These are phyloP conservation scores for Colletotrichum sp. DNA, from an alignment of 2,329 filamentous ascomycete genomes.

Conservation along the genomic window DNA sequence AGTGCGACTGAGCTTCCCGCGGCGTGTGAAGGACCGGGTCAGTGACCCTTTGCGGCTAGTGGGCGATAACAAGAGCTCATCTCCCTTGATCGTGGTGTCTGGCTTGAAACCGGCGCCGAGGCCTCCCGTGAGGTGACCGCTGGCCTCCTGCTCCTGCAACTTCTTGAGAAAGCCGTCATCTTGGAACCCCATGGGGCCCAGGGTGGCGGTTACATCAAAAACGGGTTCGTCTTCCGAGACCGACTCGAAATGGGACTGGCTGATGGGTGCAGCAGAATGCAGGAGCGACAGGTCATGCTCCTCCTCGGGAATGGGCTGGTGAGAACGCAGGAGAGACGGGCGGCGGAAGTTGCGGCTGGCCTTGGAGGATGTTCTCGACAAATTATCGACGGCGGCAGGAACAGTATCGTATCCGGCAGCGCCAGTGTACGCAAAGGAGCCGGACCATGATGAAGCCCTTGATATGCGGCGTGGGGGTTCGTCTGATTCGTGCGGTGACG, in stretches of 20 bases:
- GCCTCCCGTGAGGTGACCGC: slow-evolving; percentile 62
- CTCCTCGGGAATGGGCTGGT: slow-evolving; percentile 41
- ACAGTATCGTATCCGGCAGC: slow-evolving; percentile 26
- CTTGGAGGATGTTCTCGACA: slow-evolving; percentile 27
- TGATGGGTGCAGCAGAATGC: slow-evolving; percentile 44
- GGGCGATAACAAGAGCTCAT: slow-evolving; percentile 51
- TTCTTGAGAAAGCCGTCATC: slow-evolving; percentile 49
- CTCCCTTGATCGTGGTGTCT: slow-evolving; percentile 50
- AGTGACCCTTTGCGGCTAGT: slow-evolving; percentile 38
- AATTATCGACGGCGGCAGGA: slow-evolving; percentile 20
- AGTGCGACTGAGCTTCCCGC: slow-evolving; percentile 31
- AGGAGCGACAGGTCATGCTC: slow-evolving; percentile 50
- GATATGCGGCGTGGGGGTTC: background rate
- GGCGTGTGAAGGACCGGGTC: slow-evolving; percentile 47
- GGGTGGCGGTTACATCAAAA: slow-evolving; percentile 52
- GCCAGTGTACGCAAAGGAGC: slow-evolving; percentile 31
- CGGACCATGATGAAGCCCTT: slow-evolving; percentile 27
- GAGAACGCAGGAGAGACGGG: slow-evolving; percentile 26
- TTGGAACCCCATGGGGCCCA: slow-evolving; percentile 48
- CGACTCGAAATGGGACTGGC: slow-evolving; percentile 35
- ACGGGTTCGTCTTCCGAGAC: slow-evolving; percentile 32
- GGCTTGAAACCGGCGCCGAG: slow-evolving; percentile 59
- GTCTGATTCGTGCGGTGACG: background rate
- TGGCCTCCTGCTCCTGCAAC: slow-evolving; percentile 58
- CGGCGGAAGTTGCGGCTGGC: slow-evolving; percentile 29